These are phyloP conservation scores for Globisporangium megalacanthum DNA, from an alignment of 352 stramenopile species.

Conservation along the genomic window DNA sequence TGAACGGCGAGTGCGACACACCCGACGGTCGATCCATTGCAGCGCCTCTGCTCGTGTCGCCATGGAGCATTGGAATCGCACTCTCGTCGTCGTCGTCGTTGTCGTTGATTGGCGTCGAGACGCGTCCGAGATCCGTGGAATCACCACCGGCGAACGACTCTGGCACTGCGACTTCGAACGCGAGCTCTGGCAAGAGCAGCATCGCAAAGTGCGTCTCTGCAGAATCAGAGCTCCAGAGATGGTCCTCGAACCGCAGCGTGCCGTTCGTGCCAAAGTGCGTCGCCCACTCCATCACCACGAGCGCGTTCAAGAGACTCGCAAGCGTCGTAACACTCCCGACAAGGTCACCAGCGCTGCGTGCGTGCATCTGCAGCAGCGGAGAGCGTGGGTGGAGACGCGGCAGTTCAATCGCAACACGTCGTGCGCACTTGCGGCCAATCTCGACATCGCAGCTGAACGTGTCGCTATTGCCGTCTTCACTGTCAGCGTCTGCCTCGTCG, in stretches of 20 bases:
- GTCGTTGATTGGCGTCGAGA: neutral
- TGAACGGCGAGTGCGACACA: slow-evolving; percentile 8
- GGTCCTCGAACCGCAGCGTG: slow-evolving; percentile 14
- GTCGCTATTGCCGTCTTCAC: neutral
- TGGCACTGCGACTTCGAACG: slow-evolving; percentile 22
- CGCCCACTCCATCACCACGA: slow-evolving; percentile 46
- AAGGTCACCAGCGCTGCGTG: no score
- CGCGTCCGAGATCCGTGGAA: neutral
- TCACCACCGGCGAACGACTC: neutral
- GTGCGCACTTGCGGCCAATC: slow-evolving; percentile 45
- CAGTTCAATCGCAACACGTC: slow-evolving; percentile 36
- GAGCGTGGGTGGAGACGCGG: slow-evolving; percentile 15
- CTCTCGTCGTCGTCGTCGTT: neutral
- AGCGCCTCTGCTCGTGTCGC: neutral
- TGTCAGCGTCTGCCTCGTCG: neutral
- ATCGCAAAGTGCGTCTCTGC: slow-evolving; percentile 1
- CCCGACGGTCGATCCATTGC: neutral
- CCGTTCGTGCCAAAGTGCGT: slow-evolving; percentile 47
- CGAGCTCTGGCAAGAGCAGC: slow-evolving; percentile 24
- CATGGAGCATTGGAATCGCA: slow-evolving; percentile 6
- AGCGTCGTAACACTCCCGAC: slow-evolving; percentile 2
- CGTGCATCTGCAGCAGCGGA: neutral
- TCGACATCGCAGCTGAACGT: slow-evolving; percentile 23
- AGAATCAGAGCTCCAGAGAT: slow-evolving; percentile 7
- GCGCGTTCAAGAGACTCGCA: slow-evolving; percentile 25